Evolutionary conservation across 2,329 filamentous ascomycete species (phyloP).

Genomic region (Cercospora nicotianae): DNA sequence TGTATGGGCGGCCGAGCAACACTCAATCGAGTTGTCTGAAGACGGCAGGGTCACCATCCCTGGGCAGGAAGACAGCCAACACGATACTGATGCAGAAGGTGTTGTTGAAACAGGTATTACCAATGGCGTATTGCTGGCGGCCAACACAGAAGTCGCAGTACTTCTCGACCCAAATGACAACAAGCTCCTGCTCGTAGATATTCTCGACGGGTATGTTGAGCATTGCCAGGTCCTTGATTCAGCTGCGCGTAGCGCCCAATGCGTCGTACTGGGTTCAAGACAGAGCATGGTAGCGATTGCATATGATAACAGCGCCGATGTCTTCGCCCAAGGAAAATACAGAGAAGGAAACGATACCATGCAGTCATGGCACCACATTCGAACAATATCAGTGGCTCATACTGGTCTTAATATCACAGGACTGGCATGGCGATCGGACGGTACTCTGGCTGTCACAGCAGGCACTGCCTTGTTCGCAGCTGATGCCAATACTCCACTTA

Average conservation of each 20-base stretch:
- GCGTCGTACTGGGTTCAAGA: slow-evolving; percentile 18
- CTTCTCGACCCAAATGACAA: slow-evolving; percentile 25
- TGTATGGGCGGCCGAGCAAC: not conserved
- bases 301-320: slow-evolving; percentile 27
- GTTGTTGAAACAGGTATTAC: slow-evolving; percentile 25
- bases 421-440: slow-evolving; percentile 73
- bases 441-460: slow-evolving; percentile 80
- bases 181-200: slow-evolving; percentile 31
- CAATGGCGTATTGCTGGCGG: slow-evolving; percentile 24
- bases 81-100: not conserved
- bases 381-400: slow-evolving; percentile 29
- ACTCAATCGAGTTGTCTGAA: not conserved
- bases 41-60: not conserved
- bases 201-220: slow-evolving; percentile 37
- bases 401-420: slow-evolving; percentile 28
- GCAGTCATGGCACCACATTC: slow-evolving; percentile 30
- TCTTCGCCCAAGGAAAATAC: slow-evolving; percentile 34
- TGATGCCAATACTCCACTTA: slow-evolving; percentile 69
- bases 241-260: slow-evolving; percentile 18
- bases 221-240: slow-evolving; percentile 23
- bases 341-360: slow-evolving; percentile 20
- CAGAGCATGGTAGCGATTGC: slow-evolving; percentile 34
- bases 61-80: not conserved
- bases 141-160: slow-evolving; percentile 30
- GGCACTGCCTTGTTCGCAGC: slow-evolving; percentile 90